These are phyloP conservation scores for Beauveria rudraprayagi DNA, from an alignment of 2,329 filamentous ascomycete genomes.

Conservation along the genomic window DNA sequence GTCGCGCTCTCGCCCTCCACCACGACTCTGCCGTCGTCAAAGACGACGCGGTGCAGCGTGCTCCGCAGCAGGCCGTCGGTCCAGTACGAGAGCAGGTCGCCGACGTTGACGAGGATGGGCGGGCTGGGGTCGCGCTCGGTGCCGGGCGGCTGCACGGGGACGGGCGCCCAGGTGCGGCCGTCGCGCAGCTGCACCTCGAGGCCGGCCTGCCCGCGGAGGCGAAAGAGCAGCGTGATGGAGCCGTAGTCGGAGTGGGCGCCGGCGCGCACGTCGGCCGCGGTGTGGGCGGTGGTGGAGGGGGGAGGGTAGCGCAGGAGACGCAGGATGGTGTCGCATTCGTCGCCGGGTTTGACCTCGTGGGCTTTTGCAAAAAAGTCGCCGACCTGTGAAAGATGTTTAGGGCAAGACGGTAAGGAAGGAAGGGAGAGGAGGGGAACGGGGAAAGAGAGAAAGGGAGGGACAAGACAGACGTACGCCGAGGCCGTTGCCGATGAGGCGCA, in stretches of 20 bases:
- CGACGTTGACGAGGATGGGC: conserved; percentile 76
- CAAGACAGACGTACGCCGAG: conserved; percentile 45
- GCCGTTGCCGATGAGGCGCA: conserved; percentile 70
- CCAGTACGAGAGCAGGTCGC: conserved; percentile 72
- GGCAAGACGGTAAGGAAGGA: background rate
- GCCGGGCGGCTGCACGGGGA: conserved; percentile 56
- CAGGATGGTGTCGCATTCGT: conserved; percentile 49
- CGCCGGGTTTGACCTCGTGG: conserved; percentile 36
- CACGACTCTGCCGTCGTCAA: conserved; percentile 34
- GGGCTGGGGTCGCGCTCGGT: conserved; percentile 51
- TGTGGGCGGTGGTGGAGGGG: conserved; percentile 33
- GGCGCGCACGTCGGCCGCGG: conserved; percentile 62
- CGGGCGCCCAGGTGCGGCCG: conserved; percentile 47
- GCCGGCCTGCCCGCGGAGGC: conserved; percentile 74
- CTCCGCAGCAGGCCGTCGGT: conserved; percentile 80
- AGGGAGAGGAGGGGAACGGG: background rate
- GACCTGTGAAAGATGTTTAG: conserved; percentile 23
- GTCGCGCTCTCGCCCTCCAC: conserved; percentile 37
- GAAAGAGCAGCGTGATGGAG: conserved; percentile 69
- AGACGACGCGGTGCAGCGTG: conserved; percentile 83
- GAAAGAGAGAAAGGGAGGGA: conserved; percentile 1
- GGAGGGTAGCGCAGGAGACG: conserved; percentile 69
- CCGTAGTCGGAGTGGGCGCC: conserved; percentile 90
- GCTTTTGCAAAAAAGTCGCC: conserved; percentile 47
- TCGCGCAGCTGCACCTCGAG: conserved; percentile 67